Base-by-base conservation (phyloP, 2,329 filamentous ascomycete species). In the Calonectria multiphialidica region DNA sequence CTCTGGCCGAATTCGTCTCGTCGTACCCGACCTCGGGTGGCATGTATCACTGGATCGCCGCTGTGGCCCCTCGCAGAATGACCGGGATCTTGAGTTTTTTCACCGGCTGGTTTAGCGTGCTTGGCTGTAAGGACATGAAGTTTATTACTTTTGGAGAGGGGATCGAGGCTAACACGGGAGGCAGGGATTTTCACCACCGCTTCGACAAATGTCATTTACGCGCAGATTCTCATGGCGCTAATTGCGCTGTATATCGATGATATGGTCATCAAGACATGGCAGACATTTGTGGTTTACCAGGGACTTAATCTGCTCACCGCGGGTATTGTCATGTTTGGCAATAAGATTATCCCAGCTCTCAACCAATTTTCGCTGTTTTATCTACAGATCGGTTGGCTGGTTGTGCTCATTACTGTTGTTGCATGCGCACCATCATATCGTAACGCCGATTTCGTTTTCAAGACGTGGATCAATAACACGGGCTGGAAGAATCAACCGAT, bases 31-130 rank as follows among this genome's bases (percentile, higher is more conserved):
- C 85, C 12, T 84, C 85, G 64, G 87, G 87, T 25, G 87, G 87
- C 50, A 87, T 87, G 85, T 88, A 88, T 68, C 87, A 88, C 75
- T 88, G 87, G 87, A 86, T 87, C 45, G 86, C 86, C 8, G 85
- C 84, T 1, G 82, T 88, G 30, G 85, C 86, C 4, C 86, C 87
- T 0, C 81, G 79, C 42, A 77, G 76, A 49, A 80, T 80, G 49
- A 85, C 82, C 15, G 83, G 82, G 23, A 78, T 85, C 47, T 71
- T 87, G 74, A 86, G 85, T 53, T 88, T 87, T 73, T 76, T 83
- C 25, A 87, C 86, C 0, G 86, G 86, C 4, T 86, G 85, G 84
- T 81, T 83, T 70, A 85, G 82, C 15, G 83, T 85, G 4, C 83
- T 83, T 63, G 83, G 83, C 35, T 85, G 77, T 79, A 62, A 72